Percentiles rank a stretch among this genome's conserved stretches.
These are phyloP conservation scores for Gamsiella multidivaricata DNA, from an alignment of 192 early-diverging fungal species.

Conservation along the genomic window DNA sequence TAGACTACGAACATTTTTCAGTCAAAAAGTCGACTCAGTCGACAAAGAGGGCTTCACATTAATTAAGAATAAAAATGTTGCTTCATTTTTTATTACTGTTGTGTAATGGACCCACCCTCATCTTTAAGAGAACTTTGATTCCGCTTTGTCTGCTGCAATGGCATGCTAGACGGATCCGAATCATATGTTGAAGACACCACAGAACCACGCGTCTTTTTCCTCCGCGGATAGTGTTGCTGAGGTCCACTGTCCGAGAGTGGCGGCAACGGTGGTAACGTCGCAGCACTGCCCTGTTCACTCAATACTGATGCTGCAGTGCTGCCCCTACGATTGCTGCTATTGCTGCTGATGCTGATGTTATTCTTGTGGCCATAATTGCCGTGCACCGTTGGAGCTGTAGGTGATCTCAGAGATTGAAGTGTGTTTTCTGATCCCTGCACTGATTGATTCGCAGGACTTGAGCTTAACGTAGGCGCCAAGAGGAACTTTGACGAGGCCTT, in stretches of 20 bases:
- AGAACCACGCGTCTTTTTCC: slow-evolving; percentile 16
- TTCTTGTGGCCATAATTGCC: background rate
- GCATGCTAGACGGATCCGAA: background rate
- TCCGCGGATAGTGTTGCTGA: background rate
- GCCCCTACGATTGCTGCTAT: too few relatives aligned
- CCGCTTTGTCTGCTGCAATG: background rate
- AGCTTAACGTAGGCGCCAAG: slow-evolving; percentile 5
- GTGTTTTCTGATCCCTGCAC: slow-evolving; percentile 26
- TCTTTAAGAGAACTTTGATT: slow-evolving; percentile 2
- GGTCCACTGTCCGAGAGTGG: background rate
- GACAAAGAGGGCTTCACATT: too few relatives aligned
- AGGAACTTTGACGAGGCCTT: slow-evolving; percentile 1
- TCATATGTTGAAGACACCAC: slow-evolving; percentile 1
- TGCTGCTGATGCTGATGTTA: background rate
- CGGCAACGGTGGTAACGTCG: slow-evolving; percentile 16
- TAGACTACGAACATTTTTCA: too few relatives aligned
- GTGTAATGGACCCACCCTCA: background rate
- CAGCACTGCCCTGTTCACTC: background rate
- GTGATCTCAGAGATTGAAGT: slow-evolving; percentile 27
- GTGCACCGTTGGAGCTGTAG: background rate
- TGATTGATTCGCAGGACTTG: slow-evolving; percentile 24
- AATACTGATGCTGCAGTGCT: background rate
- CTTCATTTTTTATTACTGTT: slow-evolving; percentile 2
- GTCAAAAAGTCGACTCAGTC: too few relatives aligned
- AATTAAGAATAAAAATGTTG: background rate